Conservation (phyloP, 108 stramenopile genomes). For the Cyclotella baltica region DNA sequence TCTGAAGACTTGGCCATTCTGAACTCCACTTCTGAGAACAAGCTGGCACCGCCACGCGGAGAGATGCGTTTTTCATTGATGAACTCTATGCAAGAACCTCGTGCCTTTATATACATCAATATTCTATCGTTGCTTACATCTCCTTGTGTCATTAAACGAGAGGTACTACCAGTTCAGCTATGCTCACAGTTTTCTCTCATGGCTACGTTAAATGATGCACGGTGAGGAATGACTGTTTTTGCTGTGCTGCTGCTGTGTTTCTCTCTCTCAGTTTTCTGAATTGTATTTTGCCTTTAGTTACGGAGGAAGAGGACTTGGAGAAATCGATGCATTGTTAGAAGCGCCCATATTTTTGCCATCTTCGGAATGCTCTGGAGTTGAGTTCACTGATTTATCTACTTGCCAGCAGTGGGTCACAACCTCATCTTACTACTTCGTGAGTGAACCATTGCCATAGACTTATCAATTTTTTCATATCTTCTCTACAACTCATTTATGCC, state of each 20-base stretch:
- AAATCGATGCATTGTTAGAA: constrained; percentile 57
- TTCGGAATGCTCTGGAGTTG: constrained; percentile 29
- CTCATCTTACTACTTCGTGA: constrained; percentile 47
- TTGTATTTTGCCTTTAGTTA: too few relatives aligned
- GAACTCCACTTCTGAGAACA: constrained; percentile 29
- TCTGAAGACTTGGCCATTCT: constrained; percentile 38
- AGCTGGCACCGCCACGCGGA: constrained; percentile 31
- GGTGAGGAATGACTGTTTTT: too few relatives aligned
- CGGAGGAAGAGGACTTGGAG: constrained; percentile 41
- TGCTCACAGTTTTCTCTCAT: constrained; percentile 53
- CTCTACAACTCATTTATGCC: not conserved
- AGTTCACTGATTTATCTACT: constrained; percentile 39
- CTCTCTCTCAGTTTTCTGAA: too few relatives aligned
- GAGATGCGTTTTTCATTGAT: constrained; percentile 55
- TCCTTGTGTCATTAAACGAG: constrained; percentile 6
- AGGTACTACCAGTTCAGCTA: constrained; percentile 39
- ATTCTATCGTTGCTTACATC: constrained; percentile 48
- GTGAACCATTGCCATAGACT: not conserved
- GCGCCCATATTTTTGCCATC: constrained; percentile 48
- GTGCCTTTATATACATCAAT: constrained; percentile 40
- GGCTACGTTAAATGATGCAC: constrained; percentile 35
- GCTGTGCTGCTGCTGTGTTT: too few relatives aligned
- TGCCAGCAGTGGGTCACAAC: constrained; percentile 43
- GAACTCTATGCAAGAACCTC: too few relatives aligned
- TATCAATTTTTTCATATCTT: too few relatives aligned